These are phyloP conservation scores for Trichosporon sp. DNA, from an alignment of 1,284 basidiomycete species.

Conservation along the genomic window DNA sequence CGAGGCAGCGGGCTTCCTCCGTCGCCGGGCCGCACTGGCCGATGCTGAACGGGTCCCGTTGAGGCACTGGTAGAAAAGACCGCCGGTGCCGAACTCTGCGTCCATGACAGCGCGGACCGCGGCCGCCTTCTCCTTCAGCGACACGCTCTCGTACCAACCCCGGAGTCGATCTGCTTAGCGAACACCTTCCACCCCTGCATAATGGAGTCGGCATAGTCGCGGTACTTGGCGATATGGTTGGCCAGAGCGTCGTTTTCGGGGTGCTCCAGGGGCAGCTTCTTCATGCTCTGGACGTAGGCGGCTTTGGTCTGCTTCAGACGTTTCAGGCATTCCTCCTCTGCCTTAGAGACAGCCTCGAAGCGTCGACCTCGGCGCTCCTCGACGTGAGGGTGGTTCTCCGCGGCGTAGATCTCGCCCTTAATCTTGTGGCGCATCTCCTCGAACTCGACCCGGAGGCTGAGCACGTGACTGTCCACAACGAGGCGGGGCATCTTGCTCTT, in stretches of 20 bases:
- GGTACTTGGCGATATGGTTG: too few species aligned
- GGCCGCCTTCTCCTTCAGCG: background rate
- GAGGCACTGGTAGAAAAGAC: slow-evolving; percentile 41
- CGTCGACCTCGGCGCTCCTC: background rate
- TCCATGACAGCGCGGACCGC: background rate
- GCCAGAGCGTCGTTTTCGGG: too few species aligned
- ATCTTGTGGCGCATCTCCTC: background rate
- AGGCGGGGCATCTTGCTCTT: background rate
- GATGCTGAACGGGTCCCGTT: slow-evolving; percentile 56
- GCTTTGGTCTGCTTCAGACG: too few species aligned
- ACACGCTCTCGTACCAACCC: background rate
- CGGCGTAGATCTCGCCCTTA: background rate
- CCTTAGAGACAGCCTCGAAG: background rate
- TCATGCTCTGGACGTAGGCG: too few species aligned
- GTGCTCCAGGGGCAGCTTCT: too few species aligned
- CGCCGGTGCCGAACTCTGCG: slow-evolving; percentile 1
- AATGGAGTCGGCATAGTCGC: too few species aligned
- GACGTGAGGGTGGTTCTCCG: background rate
- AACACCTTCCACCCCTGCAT: background rate
- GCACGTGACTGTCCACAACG: background rate
- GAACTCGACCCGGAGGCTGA: background rate
- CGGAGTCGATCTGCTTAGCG: background rate
- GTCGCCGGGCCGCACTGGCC: slow-evolving; percentile 53
- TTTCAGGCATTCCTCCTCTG: too few species aligned
- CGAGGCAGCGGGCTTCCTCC: slow-evolving; percentile 55